phyloP scores from a whole-genome alignment of 305 asterid species.

The Fraxinus dipetala region DNA sequence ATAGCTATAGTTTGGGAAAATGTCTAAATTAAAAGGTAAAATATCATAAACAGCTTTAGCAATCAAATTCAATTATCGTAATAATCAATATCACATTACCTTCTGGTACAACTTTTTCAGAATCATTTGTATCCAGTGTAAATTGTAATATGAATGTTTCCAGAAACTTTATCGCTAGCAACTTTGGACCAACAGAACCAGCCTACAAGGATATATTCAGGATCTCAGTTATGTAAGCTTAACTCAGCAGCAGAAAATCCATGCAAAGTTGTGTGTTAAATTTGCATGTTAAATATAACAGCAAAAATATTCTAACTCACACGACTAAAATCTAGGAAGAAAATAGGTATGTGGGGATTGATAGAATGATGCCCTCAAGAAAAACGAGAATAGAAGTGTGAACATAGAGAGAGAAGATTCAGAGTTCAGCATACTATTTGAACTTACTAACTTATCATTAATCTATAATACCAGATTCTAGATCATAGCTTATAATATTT shows the following conservation, averaged over 20 bases:
- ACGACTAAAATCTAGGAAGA: background rate
- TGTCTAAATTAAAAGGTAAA: conserved; percentile 14
- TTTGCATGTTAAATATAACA: background rate
- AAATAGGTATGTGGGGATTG: background rate
- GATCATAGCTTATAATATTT: conserved; percentile 1
- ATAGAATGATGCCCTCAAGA: background rate
- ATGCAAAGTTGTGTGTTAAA: background rate
- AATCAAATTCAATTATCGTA: conserved; percentile 9
- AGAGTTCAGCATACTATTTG: background rate
- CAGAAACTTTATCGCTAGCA: conserved; percentile 75
- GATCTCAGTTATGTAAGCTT: conserved; percentile 24
- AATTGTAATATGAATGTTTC: conserved; percentile 65
- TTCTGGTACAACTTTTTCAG: conserved; percentile 50
- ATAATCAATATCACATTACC: conserved; percentile 42
- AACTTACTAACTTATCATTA: conserved; percentile 5
- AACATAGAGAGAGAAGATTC: conserved; percentile 14
- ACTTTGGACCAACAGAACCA: conserved; percentile 66
- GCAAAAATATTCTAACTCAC: background rate
- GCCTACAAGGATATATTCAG: conserved; percentile 47
- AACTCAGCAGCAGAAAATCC: conserved; percentile 11
- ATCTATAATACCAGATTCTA: conserved; percentile 14
- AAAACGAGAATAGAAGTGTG: background rate
- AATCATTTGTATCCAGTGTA: conserved; percentile 61
- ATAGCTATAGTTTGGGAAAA: conserved; percentile 7
- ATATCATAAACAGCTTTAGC: conserved; percentile 18